A percentile compares a stretch with the other conserved stretches of the same genome.
Conservation (phyloP, 164 flowering plant species). For the Vitis riparia region DNA sequence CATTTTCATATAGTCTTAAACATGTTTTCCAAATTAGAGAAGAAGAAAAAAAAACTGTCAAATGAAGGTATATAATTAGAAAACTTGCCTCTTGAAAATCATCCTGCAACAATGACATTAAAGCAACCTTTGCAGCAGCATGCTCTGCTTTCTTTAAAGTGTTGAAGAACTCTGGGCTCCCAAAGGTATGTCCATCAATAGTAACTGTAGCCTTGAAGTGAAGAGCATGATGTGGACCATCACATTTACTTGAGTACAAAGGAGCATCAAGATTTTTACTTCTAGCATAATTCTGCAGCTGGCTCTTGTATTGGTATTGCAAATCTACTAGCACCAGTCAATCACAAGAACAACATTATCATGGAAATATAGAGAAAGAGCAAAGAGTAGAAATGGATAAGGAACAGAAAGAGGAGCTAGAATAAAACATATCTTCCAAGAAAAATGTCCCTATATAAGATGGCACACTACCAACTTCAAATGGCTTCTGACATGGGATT, state of each 20-base stretch:
- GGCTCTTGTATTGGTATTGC: constrained; percentile 23
- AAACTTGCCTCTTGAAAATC: constrained; percentile 26
- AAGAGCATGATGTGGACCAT: constrained; percentile 24
- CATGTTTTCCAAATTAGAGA: too few relatives aligned
- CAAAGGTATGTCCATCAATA: constrained; percentile 23
- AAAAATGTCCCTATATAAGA: too few relatives aligned
- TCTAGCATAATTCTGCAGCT: constrained; percentile 30
- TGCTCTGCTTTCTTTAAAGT: constrained; percentile 37
- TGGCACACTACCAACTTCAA: too few relatives aligned
- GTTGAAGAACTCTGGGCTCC: constrained; percentile 16
- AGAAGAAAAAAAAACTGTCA: too few relatives aligned
- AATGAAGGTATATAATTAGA: not conserved
- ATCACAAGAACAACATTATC: not conserved
- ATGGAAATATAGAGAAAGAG: not conserved
- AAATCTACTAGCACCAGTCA: constrained; percentile 13
- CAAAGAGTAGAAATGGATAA: too few relatives aligned
- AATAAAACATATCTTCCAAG: too few relatives aligned
- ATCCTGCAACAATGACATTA: constrained; percentile 21
- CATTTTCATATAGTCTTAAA: too few relatives aligned
- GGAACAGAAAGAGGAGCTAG: too few relatives aligned
- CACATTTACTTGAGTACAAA: constrained; percentile 14
- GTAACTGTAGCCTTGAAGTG: constrained; percentile 22
- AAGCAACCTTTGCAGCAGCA: constrained; percentile 35
- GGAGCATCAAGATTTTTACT: constrained; percentile 24
- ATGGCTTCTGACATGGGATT: too few relatives aligned